Evolutionary conservation across 768 basidiomycete species (phyloP).

Genomic region (Phlebiopsis gigantea): DNA sequence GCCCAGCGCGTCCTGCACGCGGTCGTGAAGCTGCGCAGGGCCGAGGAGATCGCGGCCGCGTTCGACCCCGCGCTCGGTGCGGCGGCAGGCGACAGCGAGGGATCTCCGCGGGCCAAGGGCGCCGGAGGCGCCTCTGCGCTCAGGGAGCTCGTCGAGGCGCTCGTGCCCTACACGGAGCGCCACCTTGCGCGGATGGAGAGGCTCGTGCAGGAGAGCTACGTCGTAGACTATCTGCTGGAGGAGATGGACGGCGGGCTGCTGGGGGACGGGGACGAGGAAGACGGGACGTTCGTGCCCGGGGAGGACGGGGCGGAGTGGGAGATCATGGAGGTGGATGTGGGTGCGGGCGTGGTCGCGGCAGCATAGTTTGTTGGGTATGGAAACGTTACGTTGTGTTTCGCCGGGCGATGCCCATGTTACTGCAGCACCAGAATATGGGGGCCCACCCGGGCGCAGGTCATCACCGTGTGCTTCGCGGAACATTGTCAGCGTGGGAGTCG

Average conservation of each 20-base stretch:
- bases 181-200: constrained; percentile 83
- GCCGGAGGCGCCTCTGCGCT: constrained; percentile 29
- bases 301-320: not conserved
- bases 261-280: constrained; percentile 34
- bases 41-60: constrained; percentile 67
- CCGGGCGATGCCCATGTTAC: too few species aligned
- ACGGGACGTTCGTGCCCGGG: constrained; percentile 10
- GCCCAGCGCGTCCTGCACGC: constrained; percentile 85
- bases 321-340: constrained; percentile 1
- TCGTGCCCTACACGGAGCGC: constrained; percentile 93
- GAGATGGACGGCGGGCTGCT: constrained; percentile 86
- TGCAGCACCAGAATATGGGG: too few species aligned
- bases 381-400: not conserved
- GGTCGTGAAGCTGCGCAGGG: constrained; percentile 68
- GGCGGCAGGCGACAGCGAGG: not conserved
- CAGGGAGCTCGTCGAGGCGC: constrained; percentile 75
- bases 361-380: not conserved
- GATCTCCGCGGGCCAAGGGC: constrained; percentile 3
- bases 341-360: not conserved
- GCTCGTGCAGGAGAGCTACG: constrained; percentile 91
- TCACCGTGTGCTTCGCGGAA: too few species aligned
- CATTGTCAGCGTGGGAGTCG: not conserved
- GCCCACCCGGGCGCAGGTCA: too few species aligned
- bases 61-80: constrained; percentile 35
- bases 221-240: constrained; percentile 82